Conservation (phyloP, 192 early-diverging fungal genomes). For the Rhizoclosmatium globosum region DNA sequence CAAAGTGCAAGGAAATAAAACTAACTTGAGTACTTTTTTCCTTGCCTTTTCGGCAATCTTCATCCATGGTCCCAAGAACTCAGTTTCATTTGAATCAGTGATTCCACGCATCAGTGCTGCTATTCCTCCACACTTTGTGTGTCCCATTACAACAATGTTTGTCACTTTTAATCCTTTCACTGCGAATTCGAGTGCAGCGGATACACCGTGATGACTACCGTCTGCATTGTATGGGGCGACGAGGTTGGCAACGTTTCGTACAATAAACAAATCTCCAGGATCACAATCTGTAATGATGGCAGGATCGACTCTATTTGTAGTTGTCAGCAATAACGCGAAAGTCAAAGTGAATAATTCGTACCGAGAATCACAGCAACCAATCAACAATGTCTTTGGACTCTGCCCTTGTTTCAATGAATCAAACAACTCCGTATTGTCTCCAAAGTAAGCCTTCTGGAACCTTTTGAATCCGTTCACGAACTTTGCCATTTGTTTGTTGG, state of each 20-base stretch:
- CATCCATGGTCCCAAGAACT: constrained; percentile 58
- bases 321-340: not conserved
- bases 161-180: constrained; percentile 53
- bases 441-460: constrained; percentile 54
- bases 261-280: constrained; percentile 57
- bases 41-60: constrained; percentile 49
- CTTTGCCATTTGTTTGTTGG: constrained; percentile 39
- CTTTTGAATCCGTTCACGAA: constrained; percentile 47
- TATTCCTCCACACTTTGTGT: constrained; percentile 57
- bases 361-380: constrained; percentile 57
- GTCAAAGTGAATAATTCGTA: not conserved
- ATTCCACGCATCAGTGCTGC: constrained; percentile 45
- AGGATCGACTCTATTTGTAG: constrained; percentile 49
- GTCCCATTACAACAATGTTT: constrained; percentile 57
- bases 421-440: constrained; percentile 46
- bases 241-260: constrained; percentile 57
- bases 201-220: constrained; percentile 47
- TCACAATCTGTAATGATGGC: constrained; percentile 63
- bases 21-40: constrained; percentile 47
- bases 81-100: constrained; percentile 29
- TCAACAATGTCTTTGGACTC: constrained; percentile 55
- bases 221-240: constrained; percentile 53
- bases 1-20: not conserved
- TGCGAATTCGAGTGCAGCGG: constrained; percentile 57
- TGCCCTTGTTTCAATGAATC: constrained; percentile 48